phyloP scores from a whole-genome alignment of 2,329 filamentous ascomycete genomes.

The Colletotrichum euphorbiae region DNA sequence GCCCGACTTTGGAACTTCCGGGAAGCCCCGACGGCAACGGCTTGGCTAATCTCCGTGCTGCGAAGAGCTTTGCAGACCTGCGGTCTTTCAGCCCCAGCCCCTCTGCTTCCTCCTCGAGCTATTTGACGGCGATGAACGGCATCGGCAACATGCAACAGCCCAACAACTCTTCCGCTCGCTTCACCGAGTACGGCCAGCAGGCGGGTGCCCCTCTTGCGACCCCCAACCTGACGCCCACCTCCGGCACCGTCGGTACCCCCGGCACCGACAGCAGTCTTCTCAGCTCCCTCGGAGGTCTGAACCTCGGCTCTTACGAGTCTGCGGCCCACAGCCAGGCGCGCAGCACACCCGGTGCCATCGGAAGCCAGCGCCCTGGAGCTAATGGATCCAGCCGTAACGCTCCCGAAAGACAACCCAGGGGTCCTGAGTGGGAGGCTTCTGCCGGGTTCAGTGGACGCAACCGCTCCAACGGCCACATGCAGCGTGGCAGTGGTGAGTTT shows the following conservation, averaged over 20 bases:
- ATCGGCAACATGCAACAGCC: slow-evolving; percentile 66
- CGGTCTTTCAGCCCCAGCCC: slow-evolving; percentile 96
- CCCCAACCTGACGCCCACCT: slow-evolving; percentile 49
- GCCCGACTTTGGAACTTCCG: slow-evolving; percentile 88
- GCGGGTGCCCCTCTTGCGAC: slow-evolving; percentile 48
- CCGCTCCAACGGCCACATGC: slow-evolving; percentile 70
- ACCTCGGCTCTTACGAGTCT: slow-evolving; percentile 63
- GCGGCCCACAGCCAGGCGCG: slow-evolving; percentile 53
- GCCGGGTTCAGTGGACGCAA: slow-evolving; percentile 65
- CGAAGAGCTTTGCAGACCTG: slow-evolving; percentile 96
- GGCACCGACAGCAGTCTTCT: slow-evolving; percentile 57
- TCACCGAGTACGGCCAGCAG: slow-evolving; percentile 59
- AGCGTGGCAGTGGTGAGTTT: slow-evolving; percentile 69
- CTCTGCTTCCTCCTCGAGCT: slow-evolving; percentile 88
- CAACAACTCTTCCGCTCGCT: slow-evolving; percentile 51
- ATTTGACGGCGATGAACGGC: slow-evolving; percentile 66
- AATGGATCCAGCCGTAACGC: slow-evolving; percentile 57
- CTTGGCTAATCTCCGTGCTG: slow-evolving; percentile 83
- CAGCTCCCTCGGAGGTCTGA: slow-evolving; percentile 62
- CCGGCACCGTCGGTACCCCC: slow-evolving; percentile 53
- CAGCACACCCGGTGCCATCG: slow-evolving; percentile 70
- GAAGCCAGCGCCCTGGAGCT: slow-evolving; percentile 70
- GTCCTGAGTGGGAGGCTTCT: slow-evolving; percentile 70
- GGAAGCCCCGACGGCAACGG: slow-evolving; percentile 75
- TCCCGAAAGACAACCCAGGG: slow-evolving; percentile 73